These are phyloP conservation scores for Castanopsis chinensis DNA, from an alignment of 306 rosid species.

Conservation along the genomic window DNA sequence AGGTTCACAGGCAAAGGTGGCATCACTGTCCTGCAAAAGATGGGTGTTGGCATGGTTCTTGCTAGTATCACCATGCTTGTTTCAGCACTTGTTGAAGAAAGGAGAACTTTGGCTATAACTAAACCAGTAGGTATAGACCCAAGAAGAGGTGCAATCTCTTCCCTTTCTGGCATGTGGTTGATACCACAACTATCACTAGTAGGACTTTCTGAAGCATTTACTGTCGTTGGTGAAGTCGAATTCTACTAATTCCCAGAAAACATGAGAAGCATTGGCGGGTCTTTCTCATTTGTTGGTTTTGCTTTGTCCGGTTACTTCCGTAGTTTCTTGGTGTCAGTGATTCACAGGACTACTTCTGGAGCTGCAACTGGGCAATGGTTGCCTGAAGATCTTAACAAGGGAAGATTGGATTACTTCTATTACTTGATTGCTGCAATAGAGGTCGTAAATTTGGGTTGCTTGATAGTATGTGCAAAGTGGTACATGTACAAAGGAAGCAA, in stretches of 20 bases:
- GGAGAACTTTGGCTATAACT: conserved; percentile 43
- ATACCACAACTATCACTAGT: conserved; percentile 63
- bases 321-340: conserved; percentile 44
- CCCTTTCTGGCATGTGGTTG: conserved; percentile 71
- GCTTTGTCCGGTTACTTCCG: conserved; percentile 70
- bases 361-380: conserved; percentile 63
- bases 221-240: conserved; percentile 63
- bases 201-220: conserved; percentile 60
- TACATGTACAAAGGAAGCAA: conserved; percentile 51
- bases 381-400: conserved; percentile 83
- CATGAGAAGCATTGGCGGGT: conserved; percentile 82
- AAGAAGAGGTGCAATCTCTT: conserved; percentile 68
- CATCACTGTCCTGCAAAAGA: conserved; percentile 71
- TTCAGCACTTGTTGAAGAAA: conserved; percentile 54
- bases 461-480: conserved; percentile 60
- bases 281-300: conserved; percentile 58
- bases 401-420: conserved; percentile 75
- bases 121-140: conserved; percentile 55
- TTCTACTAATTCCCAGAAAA: conserved; percentile 85
- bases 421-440: conserved; percentile 52
- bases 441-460: conserved; percentile 55
- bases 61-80: conserved; percentile 42
- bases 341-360: conserved; percentile 41
- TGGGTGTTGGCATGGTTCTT: conserved; percentile 63
- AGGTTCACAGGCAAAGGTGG: conserved; percentile 53